Percentiles rank a stretch among this genome's conserved stretches.
Conservation (phyloP, 345 rosid genomes). For the Dipteronia dyeriana region DNA sequence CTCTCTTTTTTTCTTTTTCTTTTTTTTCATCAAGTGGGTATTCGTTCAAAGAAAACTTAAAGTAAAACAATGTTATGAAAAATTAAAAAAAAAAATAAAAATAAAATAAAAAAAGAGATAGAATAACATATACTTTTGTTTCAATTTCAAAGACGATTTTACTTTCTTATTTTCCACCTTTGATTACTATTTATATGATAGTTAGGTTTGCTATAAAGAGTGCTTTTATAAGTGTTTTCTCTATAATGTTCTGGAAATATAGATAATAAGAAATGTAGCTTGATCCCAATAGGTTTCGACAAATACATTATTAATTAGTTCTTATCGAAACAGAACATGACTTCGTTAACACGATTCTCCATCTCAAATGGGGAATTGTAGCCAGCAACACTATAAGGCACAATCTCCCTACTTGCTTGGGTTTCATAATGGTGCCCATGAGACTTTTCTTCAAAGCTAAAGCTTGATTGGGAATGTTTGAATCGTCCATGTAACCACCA, state of each 20-base stretch:
- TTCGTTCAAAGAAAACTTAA: not conserved
- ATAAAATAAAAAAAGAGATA: no score
- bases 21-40: not conserved
- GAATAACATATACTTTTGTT: not conserved
- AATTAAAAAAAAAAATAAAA: no score
- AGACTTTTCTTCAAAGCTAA: constrained; percentile 14
- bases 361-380: constrained; percentile 29
- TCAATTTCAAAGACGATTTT: not conserved
- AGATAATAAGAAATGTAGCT: no score
- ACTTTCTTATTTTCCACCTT: not conserved
- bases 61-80: not conserved
- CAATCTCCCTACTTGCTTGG: not conserved
- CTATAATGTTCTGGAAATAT: no score
- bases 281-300: no score
- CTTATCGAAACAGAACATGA: constrained; percentile 22
- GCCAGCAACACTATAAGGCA: constrained; percentile 25
- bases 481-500: constrained; percentile 25
- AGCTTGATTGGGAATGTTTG: not conserved
- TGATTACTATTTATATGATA: not conserved
- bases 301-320: not conserved
- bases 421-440: not conserved
- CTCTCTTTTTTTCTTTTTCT: no score
- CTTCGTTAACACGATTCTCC: constrained; percentile 29
- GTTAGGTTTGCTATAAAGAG: no score
- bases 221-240: no score